phyloP scores from a whole-genome alignment of 345 rosid genomes.

The Euclidium syriacum region DNA sequence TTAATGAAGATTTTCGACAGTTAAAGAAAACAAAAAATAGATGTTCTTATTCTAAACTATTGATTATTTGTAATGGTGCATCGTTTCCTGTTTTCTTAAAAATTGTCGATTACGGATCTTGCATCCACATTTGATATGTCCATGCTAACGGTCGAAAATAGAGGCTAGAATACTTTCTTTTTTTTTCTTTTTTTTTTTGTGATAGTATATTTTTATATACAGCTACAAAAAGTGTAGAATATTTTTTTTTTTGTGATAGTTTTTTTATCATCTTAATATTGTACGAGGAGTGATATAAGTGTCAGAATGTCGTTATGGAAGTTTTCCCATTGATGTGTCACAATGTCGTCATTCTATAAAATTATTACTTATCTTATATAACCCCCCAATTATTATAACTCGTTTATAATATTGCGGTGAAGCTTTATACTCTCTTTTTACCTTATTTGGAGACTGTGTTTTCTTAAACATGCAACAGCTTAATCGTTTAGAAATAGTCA shows the following conservation, averaged over 20 bases:
- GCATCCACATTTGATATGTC: too few relatives aligned
- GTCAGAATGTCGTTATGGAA: not conserved
- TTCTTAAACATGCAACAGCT: not conserved
- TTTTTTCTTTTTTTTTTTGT: too few relatives aligned
- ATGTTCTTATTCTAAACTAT: too few relatives aligned
- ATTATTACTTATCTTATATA: not conserved
- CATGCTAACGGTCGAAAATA: too few relatives aligned
- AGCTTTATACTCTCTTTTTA: not conserved
- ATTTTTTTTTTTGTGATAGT: not conserved
- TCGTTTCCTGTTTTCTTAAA: too few relatives aligned
- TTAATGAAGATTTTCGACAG: too few relatives aligned
- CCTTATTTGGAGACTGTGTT: not conserved
- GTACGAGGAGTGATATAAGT: not conserved
- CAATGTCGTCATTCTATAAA: conserved; percentile 17
- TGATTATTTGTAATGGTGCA: too few relatives aligned
- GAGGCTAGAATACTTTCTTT: too few relatives aligned
- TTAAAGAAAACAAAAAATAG: too few relatives aligned
- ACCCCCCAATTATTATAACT: not conserved
- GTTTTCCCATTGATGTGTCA: conserved; percentile 12
- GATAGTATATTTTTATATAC: too few relatives aligned
- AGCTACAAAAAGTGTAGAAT: too few relatives aligned
- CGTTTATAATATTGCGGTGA: not conserved
- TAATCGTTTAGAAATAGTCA: not conserved
- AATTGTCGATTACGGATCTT: too few relatives aligned
- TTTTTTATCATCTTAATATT: not conserved